Conservation (phyloP, 441 rosid genomes). For the Adansonia madagascariensis region DNA sequence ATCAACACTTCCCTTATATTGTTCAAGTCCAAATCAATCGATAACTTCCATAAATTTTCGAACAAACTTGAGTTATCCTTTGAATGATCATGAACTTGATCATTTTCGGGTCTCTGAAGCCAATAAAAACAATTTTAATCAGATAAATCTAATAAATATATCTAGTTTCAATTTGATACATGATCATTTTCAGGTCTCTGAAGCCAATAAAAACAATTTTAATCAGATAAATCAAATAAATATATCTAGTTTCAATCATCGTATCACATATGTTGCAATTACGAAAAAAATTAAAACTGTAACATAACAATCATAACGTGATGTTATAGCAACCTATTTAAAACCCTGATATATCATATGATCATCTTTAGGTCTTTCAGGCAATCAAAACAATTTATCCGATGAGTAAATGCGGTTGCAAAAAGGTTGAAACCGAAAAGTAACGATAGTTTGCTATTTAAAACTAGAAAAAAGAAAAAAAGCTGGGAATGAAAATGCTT, state of each 20-base stretch:
- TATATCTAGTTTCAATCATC: too few relatives aligned
- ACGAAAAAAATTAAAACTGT: too few relatives aligned
- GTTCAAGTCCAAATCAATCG: conserved; percentile 19
- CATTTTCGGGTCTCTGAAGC: not conserved
- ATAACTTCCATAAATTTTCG: not conserved
- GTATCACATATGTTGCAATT: too few relatives aligned
- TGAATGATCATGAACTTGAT: not conserved
- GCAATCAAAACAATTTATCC: conserved; percentile 2
- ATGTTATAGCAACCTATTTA: too few relatives aligned
- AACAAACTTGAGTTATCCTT: not conserved
- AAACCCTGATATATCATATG: too few relatives aligned
- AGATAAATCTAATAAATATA: too few relatives aligned
- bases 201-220: not conserved
- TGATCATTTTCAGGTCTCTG: not conserved
- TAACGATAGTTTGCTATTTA: too few relatives aligned
- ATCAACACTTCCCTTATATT: conserved; percentile 16
- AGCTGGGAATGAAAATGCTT: not conserved
- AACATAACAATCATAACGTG: too few relatives aligned
- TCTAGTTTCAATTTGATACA: too few relatives aligned
- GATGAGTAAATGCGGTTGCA: not conserved
- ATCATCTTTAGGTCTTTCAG: not conserved
- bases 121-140: not conserved
- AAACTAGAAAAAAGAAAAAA: too few relatives aligned
- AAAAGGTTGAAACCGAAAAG: too few relatives aligned
- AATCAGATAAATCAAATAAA: too few relatives aligned